These are phyloP conservation scores for Podaxis pistillaris DNA, from an alignment of 768 basidiomycete species.

Conservation along the genomic window DNA sequence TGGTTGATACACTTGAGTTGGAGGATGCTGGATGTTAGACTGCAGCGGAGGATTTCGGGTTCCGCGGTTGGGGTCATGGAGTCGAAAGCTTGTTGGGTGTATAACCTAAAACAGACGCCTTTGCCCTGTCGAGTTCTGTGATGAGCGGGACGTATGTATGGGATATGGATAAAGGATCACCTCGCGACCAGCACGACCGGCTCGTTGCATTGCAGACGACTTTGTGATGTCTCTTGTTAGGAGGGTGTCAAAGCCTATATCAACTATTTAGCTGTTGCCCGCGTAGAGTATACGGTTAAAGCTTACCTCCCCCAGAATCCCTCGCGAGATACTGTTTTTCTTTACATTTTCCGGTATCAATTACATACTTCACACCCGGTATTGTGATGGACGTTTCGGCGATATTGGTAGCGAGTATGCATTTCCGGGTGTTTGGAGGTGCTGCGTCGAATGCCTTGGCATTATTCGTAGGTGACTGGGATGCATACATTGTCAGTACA, in stretches of 20 bases:
- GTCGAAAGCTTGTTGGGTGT: conserved; percentile 79
- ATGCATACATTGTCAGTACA: conserved; percentile 82
- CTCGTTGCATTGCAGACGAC: conserved; percentile 90
- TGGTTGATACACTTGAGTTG: conserved; percentile 84
- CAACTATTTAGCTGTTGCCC: neutral
- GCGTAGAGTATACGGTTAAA: neutral
- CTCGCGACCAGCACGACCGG: conserved; percentile 96
- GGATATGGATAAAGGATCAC: conserved; percentile 33
- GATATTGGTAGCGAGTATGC: conserved; percentile 96
- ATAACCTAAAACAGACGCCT: conserved; percentile 90
- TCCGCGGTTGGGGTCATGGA: conserved; percentile 63
- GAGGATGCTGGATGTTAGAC: conserved; percentile 78
- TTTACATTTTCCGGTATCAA: conserved; percentile 95
- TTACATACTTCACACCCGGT: conserved; percentile 91
- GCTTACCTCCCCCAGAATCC: conserved; percentile 63
- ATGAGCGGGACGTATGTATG: neutral
- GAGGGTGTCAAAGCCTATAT: conserved; percentile 82
- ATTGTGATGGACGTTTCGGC: conserved; percentile 99
- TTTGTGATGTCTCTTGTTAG: conserved; percentile 81
- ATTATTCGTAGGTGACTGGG: conserved; percentile 77
- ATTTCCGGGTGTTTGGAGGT: conserved; percentile 73
- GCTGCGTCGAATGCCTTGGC: conserved; percentile 71
- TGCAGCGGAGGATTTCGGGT: conserved; percentile 90
- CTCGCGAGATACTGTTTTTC: conserved; percentile 84
- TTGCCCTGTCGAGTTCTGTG: conserved; percentile 46